Evolutionary conservation across 2,329 filamentous ascomycete genomes (phyloP).

Genomic region (Periconia digitata): DNA sequence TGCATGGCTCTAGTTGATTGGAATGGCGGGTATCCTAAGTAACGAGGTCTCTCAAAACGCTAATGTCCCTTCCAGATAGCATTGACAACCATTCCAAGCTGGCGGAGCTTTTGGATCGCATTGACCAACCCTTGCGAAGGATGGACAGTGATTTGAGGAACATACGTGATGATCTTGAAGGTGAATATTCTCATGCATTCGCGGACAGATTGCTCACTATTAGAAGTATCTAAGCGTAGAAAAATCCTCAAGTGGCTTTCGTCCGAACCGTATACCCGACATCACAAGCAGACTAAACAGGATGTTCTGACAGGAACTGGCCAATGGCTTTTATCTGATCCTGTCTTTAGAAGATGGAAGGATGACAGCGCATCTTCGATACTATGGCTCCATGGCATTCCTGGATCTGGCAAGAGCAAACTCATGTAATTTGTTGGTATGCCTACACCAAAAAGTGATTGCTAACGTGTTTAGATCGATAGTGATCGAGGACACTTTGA

Average conservation of each 20-base stretch:
- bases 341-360: constrained; percentile 27
- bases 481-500: constrained; percentile 15
- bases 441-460: constrained; percentile 16
- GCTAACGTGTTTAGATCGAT: constrained; percentile 14
- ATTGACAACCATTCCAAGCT: constrained; percentile 6
- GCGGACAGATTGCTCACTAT: constrained; percentile 4
- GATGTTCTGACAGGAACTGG: constrained; percentile 14
- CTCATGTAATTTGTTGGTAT: constrained; percentile 25
- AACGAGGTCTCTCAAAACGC: not conserved
- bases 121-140: constrained; percentile 11
- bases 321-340: constrained; percentile 16
- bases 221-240: constrained; percentile 7
- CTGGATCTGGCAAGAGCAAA: constrained; percentile 39
- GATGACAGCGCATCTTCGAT: constrained; percentile 33
- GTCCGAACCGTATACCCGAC: constrained; percentile 10
- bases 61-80: constrained; percentile 10
- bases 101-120: constrained; percentile 3
- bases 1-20: constrained; percentile 11
- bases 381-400: constrained; percentile 39
- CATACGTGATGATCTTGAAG: constrained; percentile 12
- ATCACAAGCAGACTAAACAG: constrained; percentile 15
- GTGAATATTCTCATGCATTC: constrained; percentile 5
- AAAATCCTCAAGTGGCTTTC: constrained; percentile 17
- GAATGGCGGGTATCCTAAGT: constrained; percentile 9
- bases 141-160: constrained; percentile 13